These are phyloP conservation scores for Juncus inflexus DNA, from an alignment of 176 grass and related monocot species.

Conservation along the genomic window DNA sequence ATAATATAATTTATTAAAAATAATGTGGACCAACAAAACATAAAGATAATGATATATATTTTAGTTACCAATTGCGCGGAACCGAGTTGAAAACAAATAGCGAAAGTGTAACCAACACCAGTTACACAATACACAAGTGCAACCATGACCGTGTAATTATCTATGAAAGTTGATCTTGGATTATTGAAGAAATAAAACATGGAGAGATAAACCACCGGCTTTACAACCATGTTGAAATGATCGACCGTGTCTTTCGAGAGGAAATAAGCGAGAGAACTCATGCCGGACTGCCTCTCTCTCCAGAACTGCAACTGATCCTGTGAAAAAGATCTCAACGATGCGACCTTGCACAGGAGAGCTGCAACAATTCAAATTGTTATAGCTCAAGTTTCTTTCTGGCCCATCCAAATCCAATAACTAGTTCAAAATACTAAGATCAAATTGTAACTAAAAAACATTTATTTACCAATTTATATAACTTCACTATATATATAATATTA, in stretches of 20 bases:
- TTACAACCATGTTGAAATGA: slow-evolving; percentile 71
- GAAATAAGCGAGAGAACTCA: slow-evolving; percentile 77
- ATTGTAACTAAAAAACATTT: no score
- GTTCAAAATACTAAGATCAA: no score
- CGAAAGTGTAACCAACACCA: slow-evolving; percentile 74
- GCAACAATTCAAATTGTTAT: slow-evolving; percentile 2
- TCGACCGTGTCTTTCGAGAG: slow-evolving; percentile 74
- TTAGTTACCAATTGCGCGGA: slow-evolving; percentile 63
- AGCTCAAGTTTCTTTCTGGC: no score
- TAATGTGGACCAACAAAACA: neutral
- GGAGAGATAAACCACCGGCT: slow-evolving; percentile 75
- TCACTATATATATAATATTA: no score
- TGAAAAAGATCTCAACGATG: slow-evolving; percentile 64
- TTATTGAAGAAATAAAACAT: slow-evolving; percentile 96
- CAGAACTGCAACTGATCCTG: slow-evolving; percentile 61
- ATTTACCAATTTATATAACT: no score
- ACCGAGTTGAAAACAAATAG: slow-evolving; percentile 68
- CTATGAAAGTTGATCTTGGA: slow-evolving; percentile 52
- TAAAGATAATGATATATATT: neutral
- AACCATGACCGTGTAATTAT: slow-evolving; percentile 57
- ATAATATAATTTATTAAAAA: no score
- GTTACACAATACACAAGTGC: slow-evolving; percentile 83
- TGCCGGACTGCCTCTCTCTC: slow-evolving; percentile 73
- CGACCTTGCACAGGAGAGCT: slow-evolving; percentile 87
- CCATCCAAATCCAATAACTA: no score